Evolutionary conservation across 768 basidiomycete genomes (phyloP).

Genomic region (Dendrothele bispora): DNA sequence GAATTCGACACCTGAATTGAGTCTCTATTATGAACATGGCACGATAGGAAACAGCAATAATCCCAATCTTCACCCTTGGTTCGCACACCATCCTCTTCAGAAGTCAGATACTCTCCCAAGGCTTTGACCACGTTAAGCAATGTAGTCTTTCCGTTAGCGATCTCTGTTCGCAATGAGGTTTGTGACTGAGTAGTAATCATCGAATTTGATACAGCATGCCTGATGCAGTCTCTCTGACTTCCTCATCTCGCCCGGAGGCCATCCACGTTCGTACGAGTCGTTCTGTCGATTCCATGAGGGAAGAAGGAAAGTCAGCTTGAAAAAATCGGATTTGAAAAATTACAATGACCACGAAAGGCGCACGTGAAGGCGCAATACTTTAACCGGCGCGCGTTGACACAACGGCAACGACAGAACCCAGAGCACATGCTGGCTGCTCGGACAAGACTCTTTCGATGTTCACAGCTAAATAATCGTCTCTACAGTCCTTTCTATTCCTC

Average conservation of each 20-base stretch:
- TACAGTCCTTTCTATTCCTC: background rate
- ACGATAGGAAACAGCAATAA: no score
- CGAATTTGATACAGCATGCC: slow-evolving; percentile 39
- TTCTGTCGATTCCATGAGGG: slow-evolving; percentile 46
- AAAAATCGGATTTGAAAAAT: no score
- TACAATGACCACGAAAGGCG: no score
- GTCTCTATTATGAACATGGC: no score
- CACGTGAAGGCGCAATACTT: no score
- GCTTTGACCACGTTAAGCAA: slow-evolving; percentile 82
- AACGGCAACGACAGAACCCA: background rate
- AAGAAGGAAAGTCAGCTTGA: no score
- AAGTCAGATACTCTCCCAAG: slow-evolving; percentile 84
- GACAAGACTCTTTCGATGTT: slow-evolving; percentile 1
- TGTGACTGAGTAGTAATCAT: background rate
- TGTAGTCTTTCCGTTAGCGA: slow-evolving; percentile 53
- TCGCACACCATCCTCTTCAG: slow-evolving; percentile 77
- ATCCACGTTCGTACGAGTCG: slow-evolving; percentile 74
- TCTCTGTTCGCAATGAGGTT: slow-evolving; percentile 29
- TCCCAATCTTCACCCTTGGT: slow-evolving; percentile 73
- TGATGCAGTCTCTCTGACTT: slow-evolving; percentile 56
- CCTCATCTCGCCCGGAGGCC: slow-evolving; percentile 57
- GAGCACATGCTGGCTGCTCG: slow-evolving; percentile 4
- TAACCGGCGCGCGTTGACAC: no score
- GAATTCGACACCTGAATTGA: slow-evolving; percentile 72
- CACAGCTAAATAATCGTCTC: background rate